Base-by-base conservation (phyloP, 169 alveolate genomes). In the Ichthyophthirius multifiliis region DNA sequence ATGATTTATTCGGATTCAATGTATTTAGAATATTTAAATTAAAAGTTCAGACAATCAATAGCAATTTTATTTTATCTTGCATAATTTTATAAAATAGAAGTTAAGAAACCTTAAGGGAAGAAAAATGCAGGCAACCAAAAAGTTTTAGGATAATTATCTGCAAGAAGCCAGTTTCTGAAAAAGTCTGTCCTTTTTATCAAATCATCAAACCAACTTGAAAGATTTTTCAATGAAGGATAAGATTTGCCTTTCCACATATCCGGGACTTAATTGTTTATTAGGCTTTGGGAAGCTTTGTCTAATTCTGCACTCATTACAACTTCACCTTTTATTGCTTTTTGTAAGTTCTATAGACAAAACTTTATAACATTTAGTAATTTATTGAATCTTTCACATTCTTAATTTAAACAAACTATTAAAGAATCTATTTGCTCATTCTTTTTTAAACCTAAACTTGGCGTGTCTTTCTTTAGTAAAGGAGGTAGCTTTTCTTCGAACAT, bases 61-160 rank as follows among this genome's bases (percentile, higher is more conserved):
- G 97, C 95, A 43, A 93, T 90, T 45, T 81, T 75, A 43, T 87
- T 89, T 85, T 91, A 91, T 84, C 98, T 80, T 2, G 97, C 96
- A 76, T 88, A 94, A 15, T 91, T 89, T 90, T 94, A 95, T 47
- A 94, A 77, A 1, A 95, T 89, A 5, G 97, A 93, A 3, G 97
- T 96, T 85, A 95, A 90, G 85, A 96, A 96, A 39, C 98, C 97
- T 90, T 94, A 88, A 6, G 95, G 94, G 91, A 91, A 88, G 90
- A 88, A 90, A 85, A 92, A 92, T 65, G 96, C 94, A 23, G 90
- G 75, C 27, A 94, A 82, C 96, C 97, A 94, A 67, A 86, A 94
- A 23, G 93, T 83, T 67, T 77, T 63, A 5, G 96, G 96, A 5
- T 93, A 88, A 1, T 96, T 96, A 35, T 83, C 81, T 4, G 92